phyloP scores from a whole-genome alignment of 495 filamentous ascomycete species.

The Rhizodiscina lignyota region DNA sequence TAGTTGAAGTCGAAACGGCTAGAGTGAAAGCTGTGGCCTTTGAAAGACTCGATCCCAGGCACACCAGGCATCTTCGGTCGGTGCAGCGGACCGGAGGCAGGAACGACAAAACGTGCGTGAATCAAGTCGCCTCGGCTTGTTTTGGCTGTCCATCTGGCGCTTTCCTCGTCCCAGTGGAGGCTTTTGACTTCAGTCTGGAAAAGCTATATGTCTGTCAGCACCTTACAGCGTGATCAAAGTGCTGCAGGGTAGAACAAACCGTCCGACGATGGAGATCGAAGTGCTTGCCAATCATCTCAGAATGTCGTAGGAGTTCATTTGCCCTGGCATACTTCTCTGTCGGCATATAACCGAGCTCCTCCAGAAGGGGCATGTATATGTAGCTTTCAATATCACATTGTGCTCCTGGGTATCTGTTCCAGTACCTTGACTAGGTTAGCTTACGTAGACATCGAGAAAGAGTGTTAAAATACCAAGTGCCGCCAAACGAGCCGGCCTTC shows the following conservation, averaged over 20 bases:
- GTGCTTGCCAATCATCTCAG: conserved; percentile 4
- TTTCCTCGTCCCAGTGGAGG: conserved; percentile 6
- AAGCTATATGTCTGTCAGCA: too few relatives aligned
- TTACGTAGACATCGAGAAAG: not conserved
- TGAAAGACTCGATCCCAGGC: conserved; percentile 8
- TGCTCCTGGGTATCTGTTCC: conserved; percentile 13
- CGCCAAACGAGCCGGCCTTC: conserved; percentile 14
- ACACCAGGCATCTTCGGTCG: conserved; percentile 7
- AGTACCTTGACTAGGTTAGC: conserved; percentile 7
- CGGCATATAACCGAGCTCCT: conserved; percentile 16
- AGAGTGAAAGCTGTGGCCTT: conserved; percentile 9
- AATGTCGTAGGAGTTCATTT: conserved; percentile 6
- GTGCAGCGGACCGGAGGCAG: conserved; percentile 6
- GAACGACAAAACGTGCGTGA: conserved; percentile 5
- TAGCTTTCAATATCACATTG: conserved; percentile 16
- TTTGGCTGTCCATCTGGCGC: conserved; percentile 2
- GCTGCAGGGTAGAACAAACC: too few relatives aligned
- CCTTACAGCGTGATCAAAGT: too few relatives aligned
- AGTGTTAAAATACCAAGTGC: conserved; percentile 6
- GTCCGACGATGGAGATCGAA: conserved; percentile 5
- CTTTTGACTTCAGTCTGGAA: conserved; percentile 8
- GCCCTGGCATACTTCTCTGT: conserved; percentile 13
- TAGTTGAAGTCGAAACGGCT: conserved; percentile 10
- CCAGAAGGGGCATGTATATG: conserved; percentile 16
- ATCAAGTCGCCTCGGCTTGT: conserved; percentile 7